Evolutionary conservation across 2,329 filamentous ascomycete genomes (phyloP).

Genomic region (Thielaviopsis populi): DNA sequence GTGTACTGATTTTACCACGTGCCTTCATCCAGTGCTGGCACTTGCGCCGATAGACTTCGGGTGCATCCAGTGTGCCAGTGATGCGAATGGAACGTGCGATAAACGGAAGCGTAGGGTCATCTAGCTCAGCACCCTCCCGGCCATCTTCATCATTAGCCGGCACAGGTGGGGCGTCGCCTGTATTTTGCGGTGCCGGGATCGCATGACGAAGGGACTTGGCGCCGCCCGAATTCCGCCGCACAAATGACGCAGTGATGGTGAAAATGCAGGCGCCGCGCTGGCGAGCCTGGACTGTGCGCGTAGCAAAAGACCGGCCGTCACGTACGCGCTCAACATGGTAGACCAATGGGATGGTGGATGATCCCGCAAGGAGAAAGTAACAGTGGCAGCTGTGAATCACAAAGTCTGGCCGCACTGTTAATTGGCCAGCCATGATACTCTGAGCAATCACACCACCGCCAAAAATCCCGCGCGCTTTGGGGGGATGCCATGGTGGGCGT

Average conservation of each 20-base stretch:
- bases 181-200: conserved; percentile 37
- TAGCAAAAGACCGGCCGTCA: conserved; percentile 78
- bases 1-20: conserved; percentile 55
- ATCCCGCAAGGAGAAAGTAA: conserved; percentile 91
- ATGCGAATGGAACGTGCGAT: conserved; percentile 32
- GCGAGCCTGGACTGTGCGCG: conserved; percentile 86
- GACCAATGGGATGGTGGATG: conserved; percentile 68
- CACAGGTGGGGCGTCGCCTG: conserved; percentile 26
- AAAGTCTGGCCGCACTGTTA: conserved; percentile 69
- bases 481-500: conserved; percentile 79
- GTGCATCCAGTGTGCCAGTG: conserved; percentile 24
- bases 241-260: conserved; percentile 86
- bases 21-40: conserved; percentile 62
- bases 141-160: conserved; percentile 26
- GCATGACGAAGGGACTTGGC: conserved; percentile 47
- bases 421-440: conserved; percentile 72
- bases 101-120: conserved; percentile 35
- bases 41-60: conserved; percentile 48
- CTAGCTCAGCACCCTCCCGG: conserved; percentile 31
- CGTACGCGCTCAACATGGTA: conserved; percentile 93
- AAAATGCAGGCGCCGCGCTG: conserved; percentile 85
- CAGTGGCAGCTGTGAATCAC: conserved; percentile 94
- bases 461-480: conserved; percentile 82
- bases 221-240: conserved; percentile 45
- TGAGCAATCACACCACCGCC: conserved; percentile 89